These are phyloP conservation scores for Spathaspora girioi DNA, from an alignment of 805 yeast species.

Conservation along the genomic window DNA sequence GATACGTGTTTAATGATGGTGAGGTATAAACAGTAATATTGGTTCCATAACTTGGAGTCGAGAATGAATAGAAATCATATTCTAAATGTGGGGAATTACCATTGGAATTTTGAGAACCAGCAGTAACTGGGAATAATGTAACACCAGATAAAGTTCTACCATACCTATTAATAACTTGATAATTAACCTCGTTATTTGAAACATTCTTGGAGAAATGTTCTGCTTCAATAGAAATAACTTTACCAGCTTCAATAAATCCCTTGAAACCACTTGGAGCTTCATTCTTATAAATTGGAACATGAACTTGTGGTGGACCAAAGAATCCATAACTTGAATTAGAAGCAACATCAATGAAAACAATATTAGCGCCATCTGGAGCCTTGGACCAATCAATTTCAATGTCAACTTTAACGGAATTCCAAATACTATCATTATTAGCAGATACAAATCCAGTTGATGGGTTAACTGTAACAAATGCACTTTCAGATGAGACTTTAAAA, in stretches of 20 bases:
- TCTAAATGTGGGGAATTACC: conserved; percentile 11
- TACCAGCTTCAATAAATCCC: conserved; percentile 14
- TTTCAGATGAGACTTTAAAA: conserved; percentile 10
- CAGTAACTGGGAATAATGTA: conserved; percentile 11
- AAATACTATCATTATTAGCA: conserved; percentile 11
- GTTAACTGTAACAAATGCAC: conserved; percentile 8
- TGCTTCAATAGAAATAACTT: conserved; percentile 14
- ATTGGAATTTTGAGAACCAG: conserved; percentile 12
- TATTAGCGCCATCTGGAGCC: conserved; percentile 10
- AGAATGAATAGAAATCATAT: conserved; percentile 13
- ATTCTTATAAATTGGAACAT: conserved; percentile 12
- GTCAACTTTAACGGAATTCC: conserved; percentile 13
- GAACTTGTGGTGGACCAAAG: conserved; percentile 9
- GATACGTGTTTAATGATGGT: conserved; percentile 18
- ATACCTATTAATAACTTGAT: conserved; percentile 8
- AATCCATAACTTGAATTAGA: conserved; percentile 8
- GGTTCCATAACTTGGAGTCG: conserved; percentile 8
- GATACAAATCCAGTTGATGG: conserved; percentile 10
- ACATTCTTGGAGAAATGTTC: conserved; percentile 9
- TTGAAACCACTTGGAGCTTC: conserved; percentile 6
- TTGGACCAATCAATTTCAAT: conserved; percentile 15
- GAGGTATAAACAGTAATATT: conserved; percentile 14
- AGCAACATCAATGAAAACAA: conserved; percentile 11
- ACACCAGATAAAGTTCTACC: conserved; percentile 15
- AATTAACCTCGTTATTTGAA: conserved; percentile 10